A percentile compares a stretch with the other conserved stretches of the same genome.
Conservation (phyloP, 768 basidiomycete species). For the Trametes elegans region DNA sequence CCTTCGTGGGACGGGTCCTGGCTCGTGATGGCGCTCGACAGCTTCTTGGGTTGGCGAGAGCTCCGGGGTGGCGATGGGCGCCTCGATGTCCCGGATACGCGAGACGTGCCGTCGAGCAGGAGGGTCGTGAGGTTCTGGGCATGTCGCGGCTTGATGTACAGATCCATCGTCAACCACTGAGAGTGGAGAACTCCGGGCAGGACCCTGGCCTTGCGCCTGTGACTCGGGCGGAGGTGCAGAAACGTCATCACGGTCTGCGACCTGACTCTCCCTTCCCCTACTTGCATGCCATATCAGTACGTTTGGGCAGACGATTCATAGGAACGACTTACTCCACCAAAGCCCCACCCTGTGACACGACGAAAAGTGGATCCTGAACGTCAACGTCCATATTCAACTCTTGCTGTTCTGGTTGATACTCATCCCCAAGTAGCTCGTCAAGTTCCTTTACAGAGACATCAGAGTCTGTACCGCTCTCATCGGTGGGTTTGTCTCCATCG, state of each 20-base stretch:
- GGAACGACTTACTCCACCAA: too few species aligned
- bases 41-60: constrained; percentile 11
- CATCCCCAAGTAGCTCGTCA: not conserved
- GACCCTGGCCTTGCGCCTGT: too few species aligned
- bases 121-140: not conserved
- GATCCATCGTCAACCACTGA: too few species aligned
- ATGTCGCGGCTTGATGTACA: not conserved
- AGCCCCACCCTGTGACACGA: too few species aligned
- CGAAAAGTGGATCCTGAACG: too few species aligned
- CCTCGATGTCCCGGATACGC: not conserved
- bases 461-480: not conserved
- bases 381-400: not conserved
- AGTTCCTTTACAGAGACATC: not conserved
- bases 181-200: not conserved
- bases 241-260: too few species aligned
- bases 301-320: too few species aligned
- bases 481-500: not conserved
- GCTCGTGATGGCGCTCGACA: not conserved
- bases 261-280: too few species aligned
- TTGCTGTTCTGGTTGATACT: not conserved
- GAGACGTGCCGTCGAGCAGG: not conserved
- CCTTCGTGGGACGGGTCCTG: not conserved
- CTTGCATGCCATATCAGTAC: too few species aligned
- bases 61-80: not conserved
- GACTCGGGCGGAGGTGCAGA: too few species aligned